Conservation (phyloP, 768 basidiomycete species). For the Cystofilobasidium capitatum region DNA sequence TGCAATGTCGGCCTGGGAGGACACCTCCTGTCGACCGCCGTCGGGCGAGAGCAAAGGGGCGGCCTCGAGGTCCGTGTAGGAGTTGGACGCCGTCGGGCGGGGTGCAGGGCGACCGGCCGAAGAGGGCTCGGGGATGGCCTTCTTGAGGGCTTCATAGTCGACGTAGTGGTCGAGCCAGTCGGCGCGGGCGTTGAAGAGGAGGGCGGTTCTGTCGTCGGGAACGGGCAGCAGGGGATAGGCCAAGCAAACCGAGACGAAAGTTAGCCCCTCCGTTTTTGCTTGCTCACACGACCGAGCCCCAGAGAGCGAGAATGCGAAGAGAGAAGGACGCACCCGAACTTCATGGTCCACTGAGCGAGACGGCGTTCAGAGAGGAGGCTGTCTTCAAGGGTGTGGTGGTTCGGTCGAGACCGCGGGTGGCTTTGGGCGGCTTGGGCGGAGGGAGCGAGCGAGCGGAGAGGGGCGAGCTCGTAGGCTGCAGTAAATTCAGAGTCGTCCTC, state of each 20-base stretch:
- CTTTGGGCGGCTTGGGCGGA: too few relatives aligned
- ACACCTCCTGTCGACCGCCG: neutral
- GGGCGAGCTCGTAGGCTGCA: too few relatives aligned
- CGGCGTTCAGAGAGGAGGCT: too few relatives aligned
- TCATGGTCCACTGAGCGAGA: constrained; percentile 34
- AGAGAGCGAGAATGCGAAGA: neutral
- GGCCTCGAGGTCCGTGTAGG: constrained; percentile 34
- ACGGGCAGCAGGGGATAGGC: too few relatives aligned
- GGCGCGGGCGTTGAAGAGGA: constrained; percentile 40
- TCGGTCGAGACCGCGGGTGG: too few relatives aligned
- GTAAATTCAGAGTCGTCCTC: too few relatives aligned
- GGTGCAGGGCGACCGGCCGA: constrained; percentile 30
- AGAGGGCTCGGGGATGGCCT: constrained; percentile 36
- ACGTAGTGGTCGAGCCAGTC: constrained; percentile 42
- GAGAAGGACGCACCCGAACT: constrained; percentile 36
- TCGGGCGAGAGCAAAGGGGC: constrained; percentile 33
- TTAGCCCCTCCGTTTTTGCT: neutral
- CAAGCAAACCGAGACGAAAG: neutral
- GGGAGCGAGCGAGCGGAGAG: too few relatives aligned
- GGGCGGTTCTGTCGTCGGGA: constrained; percentile 32
- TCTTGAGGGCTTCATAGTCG: constrained; percentile 41
- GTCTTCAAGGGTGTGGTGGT: too few relatives aligned
- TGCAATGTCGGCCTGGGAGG: constrained; percentile 34
- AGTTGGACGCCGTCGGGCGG: constrained; percentile 35
- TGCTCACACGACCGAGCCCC: neutral